A percentile compares a stretch with the other conserved stretches of the same genome.
These are phyloP conservation scores for Pyrenophora seminiperda DNA, from an alignment of 2,329 filamentous ascomycete genomes.

Conservation along the genomic window DNA sequence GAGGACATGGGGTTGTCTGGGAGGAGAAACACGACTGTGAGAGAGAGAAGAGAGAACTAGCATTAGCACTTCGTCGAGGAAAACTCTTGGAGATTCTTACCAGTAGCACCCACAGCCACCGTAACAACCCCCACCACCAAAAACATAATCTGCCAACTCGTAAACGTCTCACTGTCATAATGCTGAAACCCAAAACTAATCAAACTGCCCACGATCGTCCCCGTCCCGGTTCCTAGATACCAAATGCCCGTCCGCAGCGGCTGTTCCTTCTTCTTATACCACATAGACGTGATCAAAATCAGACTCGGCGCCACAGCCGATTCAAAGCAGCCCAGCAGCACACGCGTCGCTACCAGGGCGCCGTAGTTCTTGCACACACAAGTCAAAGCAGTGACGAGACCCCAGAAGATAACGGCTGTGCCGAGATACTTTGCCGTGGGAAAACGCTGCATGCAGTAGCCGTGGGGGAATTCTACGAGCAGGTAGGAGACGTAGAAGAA, in stretches of 20 bases:
- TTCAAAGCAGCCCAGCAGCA: constrained; percentile 61
- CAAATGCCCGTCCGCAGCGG: constrained; percentile 56
- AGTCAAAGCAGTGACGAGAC: constrained; percentile 55
- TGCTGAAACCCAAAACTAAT: constrained; percentile 66
- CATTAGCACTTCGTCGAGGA: too few relatives aligned
- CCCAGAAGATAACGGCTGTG: constrained; percentile 52
- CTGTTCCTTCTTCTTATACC: constrained; percentile 67
- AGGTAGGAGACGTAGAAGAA: constrained; percentile 49
- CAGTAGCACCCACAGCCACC: constrained; percentile 35
- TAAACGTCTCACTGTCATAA: constrained; percentile 54
- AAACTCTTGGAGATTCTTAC: not conserved
- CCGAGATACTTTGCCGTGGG: constrained; percentile 61
- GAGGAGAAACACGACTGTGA: constrained; percentile 57
- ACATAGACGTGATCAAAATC: constrained; percentile 70
- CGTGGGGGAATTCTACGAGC: constrained; percentile 49
- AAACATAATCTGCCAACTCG: constrained; percentile 70
- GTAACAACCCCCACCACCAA: constrained; percentile 59
- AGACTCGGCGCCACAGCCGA: constrained; percentile 57
- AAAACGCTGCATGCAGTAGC: constrained; percentile 59
- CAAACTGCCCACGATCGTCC: constrained; percentile 63
- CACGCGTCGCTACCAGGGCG: constrained; percentile 56
- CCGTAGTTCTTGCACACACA: constrained; percentile 57
- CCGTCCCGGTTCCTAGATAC: constrained; percentile 47
- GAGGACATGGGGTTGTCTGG: constrained; percentile 53
- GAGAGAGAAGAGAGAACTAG: constrained; percentile 4